Conservation (phyloP, 1,284 basidiomycete genomes). For the Bjerkandera adusta region DNA sequence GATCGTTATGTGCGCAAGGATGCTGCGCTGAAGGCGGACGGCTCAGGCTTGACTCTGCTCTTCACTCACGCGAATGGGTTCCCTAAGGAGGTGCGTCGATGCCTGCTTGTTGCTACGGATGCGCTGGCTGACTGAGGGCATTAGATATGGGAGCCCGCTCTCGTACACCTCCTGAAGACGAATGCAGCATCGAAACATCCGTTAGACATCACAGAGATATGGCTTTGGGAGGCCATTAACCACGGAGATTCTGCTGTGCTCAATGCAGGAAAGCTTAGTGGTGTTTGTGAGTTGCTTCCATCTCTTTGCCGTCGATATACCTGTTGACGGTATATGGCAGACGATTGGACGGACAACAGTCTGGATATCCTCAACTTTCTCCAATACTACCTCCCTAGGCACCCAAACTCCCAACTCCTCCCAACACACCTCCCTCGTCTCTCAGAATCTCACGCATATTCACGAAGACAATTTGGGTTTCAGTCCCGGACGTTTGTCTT, state of each 20-base stretch:
- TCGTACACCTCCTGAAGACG: slow-evolving; percentile 24
- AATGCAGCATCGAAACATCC: slow-evolving; percentile 10
- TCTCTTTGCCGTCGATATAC: not conserved
- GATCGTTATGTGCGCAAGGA: slow-evolving; percentile 30
- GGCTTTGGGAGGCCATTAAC: slow-evolving; percentile 53
- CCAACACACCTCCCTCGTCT: slow-evolving; percentile 52
- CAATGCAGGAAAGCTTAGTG: slow-evolving; percentile 45
- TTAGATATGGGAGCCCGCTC: slow-evolving; percentile 36
- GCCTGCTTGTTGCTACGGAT: slow-evolving; percentile 24
- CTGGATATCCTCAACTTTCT: slow-evolving; percentile 52
- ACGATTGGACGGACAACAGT: slow-evolving; percentile 49
- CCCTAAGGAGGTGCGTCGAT: slow-evolving; percentile 38
- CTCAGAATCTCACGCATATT: slow-evolving; percentile 36
- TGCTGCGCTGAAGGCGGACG: slow-evolving; percentile 16
- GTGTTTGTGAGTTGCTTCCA: slow-evolving; percentile 35
- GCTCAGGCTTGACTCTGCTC: slow-evolving; percentile 26
- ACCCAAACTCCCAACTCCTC: slow-evolving; percentile 28
- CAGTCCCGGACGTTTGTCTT: slow-evolving; percentile 50
- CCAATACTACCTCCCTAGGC: slow-evolving; percentile 36
- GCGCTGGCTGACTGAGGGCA: slow-evolving; percentile 29
- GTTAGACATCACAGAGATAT: slow-evolving; percentile 48
- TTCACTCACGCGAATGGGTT: slow-evolving; percentile 36
- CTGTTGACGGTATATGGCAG: slow-evolving; percentile 22
- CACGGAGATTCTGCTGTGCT: slow-evolving; percentile 54
- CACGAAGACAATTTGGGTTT: slow-evolving; percentile 45